Evolutionary conservation across 805 yeast genomes (phyloP).

Genomic region (Candida verbasci): DNA sequence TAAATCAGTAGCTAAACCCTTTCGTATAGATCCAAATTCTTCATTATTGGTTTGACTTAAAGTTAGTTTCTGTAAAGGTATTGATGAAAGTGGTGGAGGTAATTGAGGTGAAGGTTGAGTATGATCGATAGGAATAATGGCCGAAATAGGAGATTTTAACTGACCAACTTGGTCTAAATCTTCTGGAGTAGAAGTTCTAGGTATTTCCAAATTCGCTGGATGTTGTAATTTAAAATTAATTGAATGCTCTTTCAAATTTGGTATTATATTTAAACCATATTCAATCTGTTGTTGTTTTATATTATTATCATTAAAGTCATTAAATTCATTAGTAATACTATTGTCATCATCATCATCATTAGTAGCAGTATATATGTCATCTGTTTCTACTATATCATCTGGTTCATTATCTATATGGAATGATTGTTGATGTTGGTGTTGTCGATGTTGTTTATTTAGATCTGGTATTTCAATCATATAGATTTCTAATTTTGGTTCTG

Average conservation of each 20-base stretch:
- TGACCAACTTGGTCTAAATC: constrained; percentile 3
- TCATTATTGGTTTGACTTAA: constrained; percentile 11
- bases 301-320: too few relatives aligned
- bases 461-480: constrained; percentile 43
- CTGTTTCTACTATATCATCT: constrained; percentile 3
- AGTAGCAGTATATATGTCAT: not conserved
- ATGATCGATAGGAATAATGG: constrained; percentile 12
- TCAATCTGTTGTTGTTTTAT: constrained; percentile 1
- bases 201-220: too few relatives aligned
- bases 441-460: constrained; percentile 21
- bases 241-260: constrained; percentile 8
- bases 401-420: constrained; percentile 6
- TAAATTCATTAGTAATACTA: too few relatives aligned
- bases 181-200: not conserved
- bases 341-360: too few relatives aligned
- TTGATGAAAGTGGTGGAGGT: constrained; percentile 22
- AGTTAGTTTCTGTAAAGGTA: constrained; percentile 19
- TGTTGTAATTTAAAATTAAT: constrained; percentile 13
- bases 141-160: constrained; percentile 20
- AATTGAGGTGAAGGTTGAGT: constrained; percentile 33
- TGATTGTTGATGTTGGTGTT: not conserved
- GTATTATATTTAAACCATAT: constrained; percentile 7
- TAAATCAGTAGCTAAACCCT: constrained; percentile 47
- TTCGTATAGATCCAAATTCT: constrained; percentile 28
- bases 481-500: too few relatives aligned